Evolutionary conservation across 2,329 filamentous ascomycete genomes (phyloP).

Genomic region (Pyrenochaeta sp.): DNA sequence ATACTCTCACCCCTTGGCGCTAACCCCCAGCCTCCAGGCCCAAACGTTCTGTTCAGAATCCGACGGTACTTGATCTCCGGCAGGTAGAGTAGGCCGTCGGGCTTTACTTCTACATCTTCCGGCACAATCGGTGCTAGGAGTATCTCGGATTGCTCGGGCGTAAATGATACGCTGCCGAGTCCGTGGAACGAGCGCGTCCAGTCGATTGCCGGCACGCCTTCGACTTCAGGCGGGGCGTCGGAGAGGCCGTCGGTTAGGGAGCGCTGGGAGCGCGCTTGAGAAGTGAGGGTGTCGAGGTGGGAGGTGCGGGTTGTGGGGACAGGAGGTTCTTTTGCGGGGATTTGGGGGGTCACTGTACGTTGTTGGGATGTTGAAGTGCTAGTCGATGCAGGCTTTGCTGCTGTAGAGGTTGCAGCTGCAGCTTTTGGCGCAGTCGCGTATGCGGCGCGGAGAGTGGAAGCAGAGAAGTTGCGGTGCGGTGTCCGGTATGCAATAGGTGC

Average conservation of each 20-base stretch:
- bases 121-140: constrained; percentile 72
- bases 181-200: constrained; percentile 88
- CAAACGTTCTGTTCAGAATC: constrained; percentile 89
- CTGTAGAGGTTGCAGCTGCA: constrained; percentile 19
- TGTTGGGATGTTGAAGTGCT: constrained; percentile 23
- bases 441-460: constrained; percentile 31
- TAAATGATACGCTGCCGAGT: constrained; percentile 75
- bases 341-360: constrained; percentile 38
- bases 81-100: constrained; percentile 93
- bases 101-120: constrained; percentile 93
- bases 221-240: constrained; percentile 59
- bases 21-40: constrained; percentile 93
- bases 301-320: constrained; percentile 43
- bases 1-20: constrained; percentile 86
- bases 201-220: constrained; percentile 68
- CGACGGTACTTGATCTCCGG: constrained; percentile 98
- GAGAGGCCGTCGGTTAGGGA: constrained; percentile 59
- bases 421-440: constrained; percentile 32
- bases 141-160: constrained; percentile 71
- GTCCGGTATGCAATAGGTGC: constrained; percentile 23
- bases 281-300: constrained; percentile 34
- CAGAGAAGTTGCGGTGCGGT: constrained; percentile 31
- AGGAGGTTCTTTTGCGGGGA: constrained; percentile 44
- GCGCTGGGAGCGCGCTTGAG: constrained; percentile 42
- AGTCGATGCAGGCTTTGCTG: constrained; percentile 22